Evolutionary conservation across 2,329 filamentous ascomycete genomes (phyloP), one percentile per base, ranked within the genome.

Genomic region (Colletotrichum lindemuthianum): DNA sequence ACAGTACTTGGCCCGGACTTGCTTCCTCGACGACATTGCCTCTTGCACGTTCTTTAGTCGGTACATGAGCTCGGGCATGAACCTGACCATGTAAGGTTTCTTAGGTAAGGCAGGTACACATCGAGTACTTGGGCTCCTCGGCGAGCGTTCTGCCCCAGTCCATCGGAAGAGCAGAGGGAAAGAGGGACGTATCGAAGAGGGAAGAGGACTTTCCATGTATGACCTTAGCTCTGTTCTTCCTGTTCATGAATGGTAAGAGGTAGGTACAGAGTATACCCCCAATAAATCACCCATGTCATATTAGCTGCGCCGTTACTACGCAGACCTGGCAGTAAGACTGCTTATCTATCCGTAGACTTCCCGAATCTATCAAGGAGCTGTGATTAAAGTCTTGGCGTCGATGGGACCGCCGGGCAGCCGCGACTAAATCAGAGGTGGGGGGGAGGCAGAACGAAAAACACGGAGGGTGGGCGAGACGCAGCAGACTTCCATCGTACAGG

Each of bases 401-500:
- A 52, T 61, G 61, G 51, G 47, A 52, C 51, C 47, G 32, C 34
- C 58, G 47, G 47, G 56, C 40, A 56, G 40, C 47, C 58, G 36
- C 43, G 51, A 56, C 47, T 33, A 40, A 48, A 37, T 32, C 24
- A 41, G 34, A 36, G 50, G 24, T 37, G 32, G 15, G 32, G 32
- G 12, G 12, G 9, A 45, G 40, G 24, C 47, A 48, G 34, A 33
- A 16, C 11, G 41, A 33, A 2, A n/a, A 10, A 32, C 13, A 15
- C 7, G 37, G 16, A 43, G 32, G 39, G 15, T 33, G 32, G 48
- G 41, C 15, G 32, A 36, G 40, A 34, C 44, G 24, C 43, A 54
- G 43, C 56, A 36, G 32, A 37, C 57, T 56, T 65, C 37, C 15
- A 56, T 64, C 50, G 60, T 60, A 60, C 60, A 59, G 48, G 36